Evolutionary conservation across 306 rosid genomes (phyloP), one percentile per base, ranked within the genome.

Genomic region (Prunus mume): DNA sequence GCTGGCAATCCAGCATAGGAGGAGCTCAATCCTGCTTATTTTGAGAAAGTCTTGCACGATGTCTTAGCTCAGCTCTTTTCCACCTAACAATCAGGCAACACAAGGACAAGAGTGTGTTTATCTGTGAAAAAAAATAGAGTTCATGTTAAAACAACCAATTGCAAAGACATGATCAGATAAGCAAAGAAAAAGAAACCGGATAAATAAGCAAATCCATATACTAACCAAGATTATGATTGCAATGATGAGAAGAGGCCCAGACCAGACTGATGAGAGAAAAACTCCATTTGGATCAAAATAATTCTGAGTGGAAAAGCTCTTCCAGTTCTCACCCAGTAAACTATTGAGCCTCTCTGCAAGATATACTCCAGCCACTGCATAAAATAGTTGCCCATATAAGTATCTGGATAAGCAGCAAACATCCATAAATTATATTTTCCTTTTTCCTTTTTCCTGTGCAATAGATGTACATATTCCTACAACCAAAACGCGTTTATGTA

Each of bases 1-100:
- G 63, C 22, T 41, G 30, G 51, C 77, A 19, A 13, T 78, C 66
- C 62, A 34, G 70, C 41, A 68, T 2, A 18, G n/a, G 25, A 66
- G 69, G 65, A 75, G 57, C 69, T 83, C 82, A 95, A 50, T 95
- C 99, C 82, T 89, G 80, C 84, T 93, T 93, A 68, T 72, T 86
- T 51, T 87, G 90, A 60, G 93, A 81, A 75, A 86, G 77, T 69
- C 96, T 89, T 24, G 97, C 96, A 32, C 96, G 96, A 51, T 95
- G 92, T 89, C 91, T 87, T 28, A 95, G 93, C 84, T 95, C 96
- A 15, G 99, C 97, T 85, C 77, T 92, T 83, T 95, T 95, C 99
- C 99, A 95, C 86, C 81, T 84, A 76, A 92, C 97, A 80, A 95
- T 91, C 82, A 83, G 76, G 89, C 85, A 85, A 82, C 97, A 90